A percentile compares a stretch with the other conserved stretches of the same genome.
These are phyloP conservation scores for Lepiota brunneoincarnata DNA, from an alignment of 768 basidiomycete genomes.

Conservation along the genomic window DNA sequence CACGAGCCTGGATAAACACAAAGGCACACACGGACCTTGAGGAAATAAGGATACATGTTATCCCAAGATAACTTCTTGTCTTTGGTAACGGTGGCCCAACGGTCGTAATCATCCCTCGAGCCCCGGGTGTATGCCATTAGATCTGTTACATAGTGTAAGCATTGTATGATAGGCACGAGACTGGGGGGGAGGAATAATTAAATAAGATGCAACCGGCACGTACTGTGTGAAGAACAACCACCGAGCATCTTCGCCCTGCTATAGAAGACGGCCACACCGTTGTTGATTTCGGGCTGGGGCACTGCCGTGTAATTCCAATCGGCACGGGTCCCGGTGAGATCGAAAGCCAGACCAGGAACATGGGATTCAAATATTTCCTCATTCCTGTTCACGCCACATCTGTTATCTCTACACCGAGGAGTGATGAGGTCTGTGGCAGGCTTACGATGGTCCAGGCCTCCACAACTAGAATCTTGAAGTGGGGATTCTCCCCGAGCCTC, in stretches of 20 bases:
- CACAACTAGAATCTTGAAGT: conserved; percentile 41
- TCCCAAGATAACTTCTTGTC: conserved; percentile 9
- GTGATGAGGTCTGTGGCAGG: not conserved
- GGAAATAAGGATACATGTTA: conserved; percentile 6
- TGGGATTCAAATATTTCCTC: conserved; percentile 2
- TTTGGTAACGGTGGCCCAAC: not conserved
- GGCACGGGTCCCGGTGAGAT: not conserved
- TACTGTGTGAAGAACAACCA: not conserved
- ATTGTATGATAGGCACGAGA: not conserved
- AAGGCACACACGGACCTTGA: not conserved
- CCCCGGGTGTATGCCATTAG: conserved; percentile 10
- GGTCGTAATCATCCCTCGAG: conserved; percentile 9
- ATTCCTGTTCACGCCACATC: conserved; percentile 6
- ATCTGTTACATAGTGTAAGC: not conserved
- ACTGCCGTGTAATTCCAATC: conserved; percentile 30
- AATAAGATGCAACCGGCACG: not conserved
- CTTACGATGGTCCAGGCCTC: conserved; percentile 41
- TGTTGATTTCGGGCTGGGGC: conserved; percentile 20
- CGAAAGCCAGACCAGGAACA: not conserved
- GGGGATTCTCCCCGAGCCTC: conserved; percentile 42
- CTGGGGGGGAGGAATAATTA: too few species aligned
- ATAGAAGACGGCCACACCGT: not conserved
- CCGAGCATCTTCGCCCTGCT: not conserved
- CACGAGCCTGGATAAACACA: too few species aligned
- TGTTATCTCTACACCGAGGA: too few species aligned